Percentiles rank a stretch among this genome's conserved stretches.
These are phyloP conservation scores for Solanum ossicruentum DNA, from an alignment of 257 asterid species.

Conservation along the genomic window DNA sequence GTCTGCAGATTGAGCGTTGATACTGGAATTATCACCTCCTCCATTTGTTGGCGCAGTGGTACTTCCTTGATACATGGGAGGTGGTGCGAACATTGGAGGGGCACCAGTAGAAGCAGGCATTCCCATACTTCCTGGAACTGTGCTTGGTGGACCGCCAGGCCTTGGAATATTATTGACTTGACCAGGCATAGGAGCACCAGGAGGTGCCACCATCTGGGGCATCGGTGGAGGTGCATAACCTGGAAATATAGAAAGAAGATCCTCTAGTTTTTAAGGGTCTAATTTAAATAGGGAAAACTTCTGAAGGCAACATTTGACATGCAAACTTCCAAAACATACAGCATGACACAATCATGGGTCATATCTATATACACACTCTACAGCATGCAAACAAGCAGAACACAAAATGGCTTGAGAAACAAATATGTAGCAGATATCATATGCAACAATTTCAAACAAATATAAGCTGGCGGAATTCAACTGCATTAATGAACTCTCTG, in stretches of 20 bases:
- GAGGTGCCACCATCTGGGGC: slow-evolving; percentile 65
- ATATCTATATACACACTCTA: background rate
- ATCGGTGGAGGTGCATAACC: slow-evolving; percentile 44
- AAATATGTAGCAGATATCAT: background rate
- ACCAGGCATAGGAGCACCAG: slow-evolving; percentile 52
- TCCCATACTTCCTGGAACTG: slow-evolving; percentile 51
- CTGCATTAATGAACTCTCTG: background rate
- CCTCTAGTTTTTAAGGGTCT: background rate
- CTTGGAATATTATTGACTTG: slow-evolving; percentile 64
- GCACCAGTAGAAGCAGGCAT: slow-evolving; percentile 38
- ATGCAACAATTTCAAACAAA: background rate
- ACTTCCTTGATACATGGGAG: slow-evolving; percentile 38
- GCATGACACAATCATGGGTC: background rate
- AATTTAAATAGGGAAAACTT: background rate
- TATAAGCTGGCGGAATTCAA: background rate
- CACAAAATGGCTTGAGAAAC: background rate
- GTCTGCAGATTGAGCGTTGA: slow-evolving; percentile 29
- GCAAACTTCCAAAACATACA: background rate
- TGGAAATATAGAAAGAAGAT: slow-evolving; percentile 6
- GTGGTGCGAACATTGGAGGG: slow-evolving; percentile 32
- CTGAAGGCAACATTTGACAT: background rate
- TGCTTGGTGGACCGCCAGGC: slow-evolving; percentile 43
- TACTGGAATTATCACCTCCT: slow-evolving; percentile 34
- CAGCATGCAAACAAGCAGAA: background rate
- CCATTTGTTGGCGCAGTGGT: slow-evolving; percentile 26